A percentile compares a stretch with the other conserved stretches of the same genome.
phyloP scores from a whole-genome alignment of 2,329 filamentous ascomycete genomes.

The Hypoxylon sp. region DNA sequence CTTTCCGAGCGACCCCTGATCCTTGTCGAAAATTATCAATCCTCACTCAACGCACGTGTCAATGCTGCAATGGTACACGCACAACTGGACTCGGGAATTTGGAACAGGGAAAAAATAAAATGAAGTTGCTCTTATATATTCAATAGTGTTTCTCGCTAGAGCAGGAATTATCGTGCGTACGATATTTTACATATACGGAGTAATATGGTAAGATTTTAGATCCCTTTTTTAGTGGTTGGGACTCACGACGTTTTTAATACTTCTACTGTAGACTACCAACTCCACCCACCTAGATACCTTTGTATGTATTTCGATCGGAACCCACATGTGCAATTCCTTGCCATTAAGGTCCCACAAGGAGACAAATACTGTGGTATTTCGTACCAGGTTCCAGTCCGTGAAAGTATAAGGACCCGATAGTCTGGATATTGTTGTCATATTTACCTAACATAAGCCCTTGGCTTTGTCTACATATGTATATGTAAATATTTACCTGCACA shows the following conservation, averaged over 20 bases:
- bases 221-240: neutral
- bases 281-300: neutral
- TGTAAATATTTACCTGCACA: neutral
- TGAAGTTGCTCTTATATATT: neutral
- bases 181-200: neutral
- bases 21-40: conserved; percentile 31
- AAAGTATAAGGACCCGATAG: conserved; percentile 8
- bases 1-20: conserved; percentile 27
- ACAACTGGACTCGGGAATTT: neutral
- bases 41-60: conserved; percentile 35
- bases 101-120: neutral
- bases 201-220: conserved; percentile 20
- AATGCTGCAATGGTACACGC: conserved; percentile 5
- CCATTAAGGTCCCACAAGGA: conserved; percentile 4
- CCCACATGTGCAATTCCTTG: neutral
- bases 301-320: neutral
- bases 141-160: conserved; percentile 22
- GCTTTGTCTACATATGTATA: neutral
- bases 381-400: conserved; percentile 6
- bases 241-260: neutral
- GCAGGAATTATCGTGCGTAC: neutral
- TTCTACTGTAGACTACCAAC: neutral
- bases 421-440: conserved; percentile 8
- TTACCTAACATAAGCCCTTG: neutral
- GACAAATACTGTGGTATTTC: neutral